Conservation (phyloP, 1,139 yeast genomes). For the Geotrichum bryndzae region DNA sequence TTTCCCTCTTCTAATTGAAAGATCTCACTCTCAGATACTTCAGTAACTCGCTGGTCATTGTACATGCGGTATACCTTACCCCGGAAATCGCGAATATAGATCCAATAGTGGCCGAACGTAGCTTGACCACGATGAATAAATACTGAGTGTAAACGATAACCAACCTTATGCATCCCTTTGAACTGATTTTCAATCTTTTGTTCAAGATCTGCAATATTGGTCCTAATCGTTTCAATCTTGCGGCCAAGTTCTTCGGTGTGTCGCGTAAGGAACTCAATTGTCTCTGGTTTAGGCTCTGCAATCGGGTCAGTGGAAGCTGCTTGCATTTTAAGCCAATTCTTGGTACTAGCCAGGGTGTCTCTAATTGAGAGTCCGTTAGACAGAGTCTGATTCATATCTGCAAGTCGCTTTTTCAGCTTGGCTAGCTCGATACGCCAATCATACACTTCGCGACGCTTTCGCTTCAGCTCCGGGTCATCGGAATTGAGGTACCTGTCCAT, state of each 20-base stretch:
- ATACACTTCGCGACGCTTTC: constrained; percentile 53
- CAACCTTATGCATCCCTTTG: constrained; percentile 52
- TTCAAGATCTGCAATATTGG: constrained; percentile 42
- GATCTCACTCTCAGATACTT: constrained; percentile 69
- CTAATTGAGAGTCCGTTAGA: constrained; percentile 25
- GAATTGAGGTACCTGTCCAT: constrained; percentile 85
- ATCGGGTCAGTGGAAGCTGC: constrained; percentile 15
- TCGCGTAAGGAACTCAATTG: constrained; percentile 32
- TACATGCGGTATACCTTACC: constrained; percentile 72
- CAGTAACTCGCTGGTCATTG: constrained; percentile 85
- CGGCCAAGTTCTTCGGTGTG: constrained; percentile 21
- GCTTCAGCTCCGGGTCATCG: constrained; percentile 47
- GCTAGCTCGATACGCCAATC: constrained; percentile 57
- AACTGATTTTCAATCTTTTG: constrained; percentile 53
- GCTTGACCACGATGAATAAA: constrained; percentile 96
- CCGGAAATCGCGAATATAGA: constrained; percentile 74
- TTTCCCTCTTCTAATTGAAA: constrained; percentile 63
- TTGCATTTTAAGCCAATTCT: constrained; percentile 45
- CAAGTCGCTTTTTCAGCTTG: constrained; percentile 42
- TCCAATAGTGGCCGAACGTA: constrained; percentile 94
- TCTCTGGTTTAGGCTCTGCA: constrained; percentile 16
- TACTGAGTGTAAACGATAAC: constrained; percentile 81
- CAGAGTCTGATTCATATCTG: constrained; percentile 29
- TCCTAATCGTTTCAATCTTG: constrained; percentile 19
- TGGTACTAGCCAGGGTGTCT: constrained; percentile 44